Evolutionary conservation across 1,284 basidiomycete genomes (phyloP).

Genomic region (Anthracocystis walkeri): DNA sequence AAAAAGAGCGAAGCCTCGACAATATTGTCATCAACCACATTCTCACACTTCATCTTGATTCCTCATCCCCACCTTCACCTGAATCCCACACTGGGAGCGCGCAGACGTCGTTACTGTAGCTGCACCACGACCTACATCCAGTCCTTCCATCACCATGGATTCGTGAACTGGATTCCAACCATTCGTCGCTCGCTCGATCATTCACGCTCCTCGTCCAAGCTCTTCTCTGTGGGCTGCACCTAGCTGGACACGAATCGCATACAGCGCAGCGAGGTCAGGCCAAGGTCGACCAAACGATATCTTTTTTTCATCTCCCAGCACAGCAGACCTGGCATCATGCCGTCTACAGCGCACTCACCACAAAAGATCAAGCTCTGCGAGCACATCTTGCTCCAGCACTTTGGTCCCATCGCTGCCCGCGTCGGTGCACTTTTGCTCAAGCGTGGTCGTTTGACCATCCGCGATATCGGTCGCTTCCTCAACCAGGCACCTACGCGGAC

Average conservation of each 20-base stretch:
- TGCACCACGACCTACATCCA: neutral
- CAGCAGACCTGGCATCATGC: conserved; percentile 18
- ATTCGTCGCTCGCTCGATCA: conserved; percentile 2
- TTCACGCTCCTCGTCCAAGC: neutral
- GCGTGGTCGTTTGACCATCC: conserved; percentile 82
- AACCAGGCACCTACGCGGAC: conserved; percentile 43
- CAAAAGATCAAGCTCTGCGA: conserved; percentile 74
- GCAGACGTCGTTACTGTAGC: neutral
- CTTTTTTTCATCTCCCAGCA: neutral
- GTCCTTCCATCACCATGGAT: neutral
- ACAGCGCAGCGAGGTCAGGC: neutral
- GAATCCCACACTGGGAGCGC: neutral
- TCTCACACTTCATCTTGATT: neutral
- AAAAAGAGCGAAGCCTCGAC: conserved; percentile 7
- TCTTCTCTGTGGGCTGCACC: neutral
- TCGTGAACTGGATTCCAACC: conserved; percentile 3
- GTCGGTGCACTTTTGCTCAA: conserved; percentile 85
- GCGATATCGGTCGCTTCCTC: conserved; percentile 69
- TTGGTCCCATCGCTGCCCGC: conserved; percentile 79
- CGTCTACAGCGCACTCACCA: conserved; percentile 52
- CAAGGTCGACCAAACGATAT: neutral
- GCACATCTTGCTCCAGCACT: conserved; percentile 81
- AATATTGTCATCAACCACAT: conserved; percentile 6
- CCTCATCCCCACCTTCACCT: neutral
- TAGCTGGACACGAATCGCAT: neutral